These are phyloP conservation scores for Capsicum chinense DNA, from an alignment of 257 asterid genomes.

Conservation along the genomic window DNA sequence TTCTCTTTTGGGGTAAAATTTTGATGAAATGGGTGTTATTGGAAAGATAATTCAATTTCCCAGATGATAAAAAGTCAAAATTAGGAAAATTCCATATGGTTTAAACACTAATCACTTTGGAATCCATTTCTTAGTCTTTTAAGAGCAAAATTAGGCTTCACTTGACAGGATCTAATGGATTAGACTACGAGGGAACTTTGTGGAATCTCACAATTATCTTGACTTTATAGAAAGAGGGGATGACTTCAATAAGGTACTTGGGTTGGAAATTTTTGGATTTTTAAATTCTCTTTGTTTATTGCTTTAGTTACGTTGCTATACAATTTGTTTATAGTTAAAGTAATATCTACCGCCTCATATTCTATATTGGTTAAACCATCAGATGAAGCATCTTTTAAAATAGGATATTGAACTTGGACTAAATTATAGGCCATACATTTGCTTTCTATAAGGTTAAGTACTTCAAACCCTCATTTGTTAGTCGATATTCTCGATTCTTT, in stretches of 20 bases:
- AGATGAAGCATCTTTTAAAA: slow-evolving; percentile 93
- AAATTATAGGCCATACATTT: slow-evolving; percentile 95
- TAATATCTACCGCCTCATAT: slow-evolving; percentile 88
- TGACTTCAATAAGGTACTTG: slow-evolving; percentile 91
- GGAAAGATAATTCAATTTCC: no score
- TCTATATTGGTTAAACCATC: slow-evolving; percentile 93
- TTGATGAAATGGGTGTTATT: no score
- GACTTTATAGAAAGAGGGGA: slow-evolving; percentile 81
- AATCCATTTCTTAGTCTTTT: no score
- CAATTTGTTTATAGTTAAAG: slow-evolving; percentile 88
- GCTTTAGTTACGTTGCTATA: slow-evolving; percentile 89
- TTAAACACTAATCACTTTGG: no score
- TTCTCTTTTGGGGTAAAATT: no score
- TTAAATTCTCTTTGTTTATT: slow-evolving; percentile 50
- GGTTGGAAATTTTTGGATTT: slow-evolving; percentile 39
- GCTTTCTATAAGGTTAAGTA: slow-evolving; percentile 98
- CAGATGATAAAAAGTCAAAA: no score
- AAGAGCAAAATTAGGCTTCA: no score
- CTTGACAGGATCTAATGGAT: no score
- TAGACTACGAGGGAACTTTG: no score
- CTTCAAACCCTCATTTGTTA: slow-evolving; percentile 95
- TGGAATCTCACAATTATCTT: slow-evolving; percentile 48
- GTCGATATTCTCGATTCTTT: slow-evolving; percentile 94
- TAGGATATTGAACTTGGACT: slow-evolving; percentile 97
- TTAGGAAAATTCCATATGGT: no score